Evolutionary conservation across 805 yeast species (phyloP).

Genomic region (Yamadazyma scolyti): DNA sequence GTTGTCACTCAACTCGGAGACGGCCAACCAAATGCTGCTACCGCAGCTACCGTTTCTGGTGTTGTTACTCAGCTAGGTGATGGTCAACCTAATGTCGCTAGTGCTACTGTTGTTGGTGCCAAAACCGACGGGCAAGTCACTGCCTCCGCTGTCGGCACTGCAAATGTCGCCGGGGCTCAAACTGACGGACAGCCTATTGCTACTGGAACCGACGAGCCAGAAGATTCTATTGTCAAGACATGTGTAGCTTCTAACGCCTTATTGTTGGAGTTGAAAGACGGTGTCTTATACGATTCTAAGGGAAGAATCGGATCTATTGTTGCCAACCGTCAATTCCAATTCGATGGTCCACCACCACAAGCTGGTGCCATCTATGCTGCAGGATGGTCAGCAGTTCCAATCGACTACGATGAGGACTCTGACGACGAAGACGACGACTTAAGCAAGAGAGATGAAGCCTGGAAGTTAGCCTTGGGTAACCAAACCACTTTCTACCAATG

Average conservation of each 20-base stretch:
- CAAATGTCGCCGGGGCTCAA: conserved; percentile 20
- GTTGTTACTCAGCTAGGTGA: conserved; percentile 35
- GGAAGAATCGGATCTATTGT: conserved; percentile 45
- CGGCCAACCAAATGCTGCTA: conserved; percentile 28
- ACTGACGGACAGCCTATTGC: conserved; percentile 30
- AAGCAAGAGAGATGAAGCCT: conserved; percentile 4
- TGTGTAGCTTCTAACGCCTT: conserved; percentile 14
- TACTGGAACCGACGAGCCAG: conserved; percentile 15
- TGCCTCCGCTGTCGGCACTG: conserved; percentile 12
- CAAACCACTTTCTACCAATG: conserved; percentile 68
- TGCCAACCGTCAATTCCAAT: conserved; percentile 68
- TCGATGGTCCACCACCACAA: conserved; percentile 81
- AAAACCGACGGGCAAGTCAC: conserved; percentile 34
- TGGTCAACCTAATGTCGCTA: conserved; percentile 32
- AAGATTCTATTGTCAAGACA: conserved; percentile 13
- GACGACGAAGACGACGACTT: neutral
- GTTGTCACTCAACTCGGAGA: conserved; percentile 32
- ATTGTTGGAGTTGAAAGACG: conserved; percentile 16
- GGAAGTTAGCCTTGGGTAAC: conserved; percentile 58
- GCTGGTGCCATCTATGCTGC: conserved; percentile 67
- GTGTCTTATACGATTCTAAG: conserved; percentile 30
- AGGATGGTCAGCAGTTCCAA: conserved; percentile 50
- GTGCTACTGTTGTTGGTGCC: conserved; percentile 25
- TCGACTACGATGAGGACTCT: conserved; percentile 10
- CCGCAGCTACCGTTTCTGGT: too few species aligned